Conservation (phyloP, 306 rosid species). For the Fagus sylvatica region DNA sequence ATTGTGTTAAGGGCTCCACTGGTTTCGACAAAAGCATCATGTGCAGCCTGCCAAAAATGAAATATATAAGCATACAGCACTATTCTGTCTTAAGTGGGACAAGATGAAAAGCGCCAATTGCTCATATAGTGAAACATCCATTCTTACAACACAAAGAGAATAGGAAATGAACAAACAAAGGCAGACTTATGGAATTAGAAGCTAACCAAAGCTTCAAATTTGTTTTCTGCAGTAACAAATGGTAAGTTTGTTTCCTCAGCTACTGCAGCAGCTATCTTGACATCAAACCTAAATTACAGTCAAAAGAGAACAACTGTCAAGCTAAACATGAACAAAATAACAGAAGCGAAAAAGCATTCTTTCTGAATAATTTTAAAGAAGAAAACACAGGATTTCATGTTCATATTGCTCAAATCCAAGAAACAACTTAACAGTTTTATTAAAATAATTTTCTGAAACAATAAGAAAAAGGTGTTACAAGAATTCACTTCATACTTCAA, state of each 20-base stretch:
- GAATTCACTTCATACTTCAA: no score
- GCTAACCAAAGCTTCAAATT: constrained; percentile 98
- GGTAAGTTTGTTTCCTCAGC: constrained; percentile 88
- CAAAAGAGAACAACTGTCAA: constrained; percentile 21
- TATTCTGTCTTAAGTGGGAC: constrained; percentile 21
- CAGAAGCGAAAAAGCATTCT: constrained; percentile 2
- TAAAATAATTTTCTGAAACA: neutral
- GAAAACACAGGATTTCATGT: neutral
- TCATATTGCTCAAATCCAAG: neutral
- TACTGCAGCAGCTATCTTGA: constrained; percentile 88
- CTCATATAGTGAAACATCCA: constrained; percentile 8
- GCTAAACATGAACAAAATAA: neutral
- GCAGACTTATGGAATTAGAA: constrained; percentile 17
- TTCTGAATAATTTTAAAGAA: neutral
- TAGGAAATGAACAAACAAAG: neutral
- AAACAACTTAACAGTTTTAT: no score
- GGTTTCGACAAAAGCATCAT: constrained; percentile 91
- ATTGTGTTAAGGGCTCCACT: constrained; percentile 92
- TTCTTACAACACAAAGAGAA: constrained; percentile 2
- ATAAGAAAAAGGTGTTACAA: neutral
- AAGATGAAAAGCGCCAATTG: constrained; percentile 19
- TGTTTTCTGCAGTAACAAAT: constrained; percentile 91
- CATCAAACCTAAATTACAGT: constrained; percentile 68
- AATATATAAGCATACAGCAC: constrained; percentile 15
- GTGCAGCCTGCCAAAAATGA: constrained; percentile 79